Conservation (phyloP, 768 basidiomycete genomes). For the Boletellus ananiceps region DNA sequence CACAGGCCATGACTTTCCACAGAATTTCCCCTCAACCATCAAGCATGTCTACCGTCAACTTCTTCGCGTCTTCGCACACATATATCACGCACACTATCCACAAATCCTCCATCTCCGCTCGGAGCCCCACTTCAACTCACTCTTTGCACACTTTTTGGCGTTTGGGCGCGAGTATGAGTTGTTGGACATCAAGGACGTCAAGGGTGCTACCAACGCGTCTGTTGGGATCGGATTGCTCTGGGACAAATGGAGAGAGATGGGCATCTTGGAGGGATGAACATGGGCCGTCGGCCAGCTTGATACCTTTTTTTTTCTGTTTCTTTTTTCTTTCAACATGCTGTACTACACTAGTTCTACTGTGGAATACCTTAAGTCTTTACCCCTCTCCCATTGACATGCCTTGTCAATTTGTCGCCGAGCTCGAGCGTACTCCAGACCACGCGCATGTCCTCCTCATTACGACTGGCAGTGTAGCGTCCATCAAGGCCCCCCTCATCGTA, state of each 20-base stretch:
- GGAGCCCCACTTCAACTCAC: slow-evolving; percentile 94
- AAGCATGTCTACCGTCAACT: slow-evolving; percentile 97
- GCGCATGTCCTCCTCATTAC: slow-evolving; percentile 77
- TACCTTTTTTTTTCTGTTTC: neutral
- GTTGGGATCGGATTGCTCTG: slow-evolving; percentile 78
- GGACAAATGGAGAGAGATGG: slow-evolving; percentile 90
- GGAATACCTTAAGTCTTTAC: neutral
- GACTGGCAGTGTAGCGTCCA: slow-evolving; percentile 92
- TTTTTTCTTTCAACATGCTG: slow-evolving; percentile 3
- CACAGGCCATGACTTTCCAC: slow-evolving; percentile 81
- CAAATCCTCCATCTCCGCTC: slow-evolving; percentile 89
- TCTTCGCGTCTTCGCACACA: slow-evolving; percentile 93
- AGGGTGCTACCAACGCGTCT: slow-evolving; percentile 52
- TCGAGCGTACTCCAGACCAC: slow-evolving; percentile 24
- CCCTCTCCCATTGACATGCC: slow-evolving; percentile 1
- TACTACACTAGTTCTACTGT: slow-evolving; percentile 11
- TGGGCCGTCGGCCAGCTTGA: neutral
- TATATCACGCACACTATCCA: slow-evolving; percentile 92
- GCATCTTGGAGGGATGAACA: slow-evolving; percentile 49
- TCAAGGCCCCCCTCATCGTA: slow-evolving; percentile 90
- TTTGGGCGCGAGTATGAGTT: slow-evolving; percentile 94
- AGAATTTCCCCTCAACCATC: slow-evolving; percentile 81
- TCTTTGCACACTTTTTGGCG: slow-evolving; percentile 96
- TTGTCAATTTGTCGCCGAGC: slow-evolving; percentile 25
- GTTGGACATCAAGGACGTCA: slow-evolving; percentile 84